These are phyloP conservation scores for Chenopodium suecicum DNA, from an alignment of 148 eudicot species.

Conservation along the genomic window DNA sequence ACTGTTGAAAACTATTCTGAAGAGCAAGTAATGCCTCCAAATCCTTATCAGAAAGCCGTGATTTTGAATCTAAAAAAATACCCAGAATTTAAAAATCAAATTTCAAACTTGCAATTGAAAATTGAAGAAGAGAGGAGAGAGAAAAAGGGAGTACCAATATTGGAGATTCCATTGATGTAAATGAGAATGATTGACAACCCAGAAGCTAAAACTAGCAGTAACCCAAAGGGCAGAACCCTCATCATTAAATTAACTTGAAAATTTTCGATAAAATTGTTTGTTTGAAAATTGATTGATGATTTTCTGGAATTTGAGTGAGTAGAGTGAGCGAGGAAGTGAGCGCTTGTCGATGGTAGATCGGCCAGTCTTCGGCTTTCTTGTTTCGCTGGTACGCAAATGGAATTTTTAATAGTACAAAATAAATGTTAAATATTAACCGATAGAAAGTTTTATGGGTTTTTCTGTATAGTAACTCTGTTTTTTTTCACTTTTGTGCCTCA, in stretches of 20 bases:
- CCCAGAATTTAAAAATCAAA: neutral
- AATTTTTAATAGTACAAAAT: no score
- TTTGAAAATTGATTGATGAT: neutral
- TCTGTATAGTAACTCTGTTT: no score
- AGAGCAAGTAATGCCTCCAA: slow-evolving; percentile 60
- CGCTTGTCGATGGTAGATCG: neutral
- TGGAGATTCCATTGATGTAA: slow-evolving; percentile 59
- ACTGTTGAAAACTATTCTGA: slow-evolving; percentile 63
- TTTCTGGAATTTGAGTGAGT: neutral
- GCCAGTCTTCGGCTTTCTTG: neutral
- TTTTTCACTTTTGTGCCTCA: no score
- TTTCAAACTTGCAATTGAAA: neutral
- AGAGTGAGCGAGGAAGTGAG: neutral
- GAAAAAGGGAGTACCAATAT: slow-evolving; percentile 32
- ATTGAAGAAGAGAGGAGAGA: neutral
- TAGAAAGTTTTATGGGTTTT: no score
- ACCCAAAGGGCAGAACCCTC: slow-evolving; percentile 73
- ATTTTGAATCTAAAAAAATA: slow-evolving; percentile 39
- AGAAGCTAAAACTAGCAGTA: slow-evolving; percentile 61
- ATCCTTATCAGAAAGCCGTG: slow-evolving; percentile 54
- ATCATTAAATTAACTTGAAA: slow-evolving; percentile 26
- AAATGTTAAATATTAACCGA: no score
- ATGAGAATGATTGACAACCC: slow-evolving; percentile 67
- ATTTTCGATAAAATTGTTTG: no score
- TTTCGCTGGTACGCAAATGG: neutral